Evolutionary conservation across 208 protist species (phyloP).

Genomic region (Leishmania guyanensis): DNA sequence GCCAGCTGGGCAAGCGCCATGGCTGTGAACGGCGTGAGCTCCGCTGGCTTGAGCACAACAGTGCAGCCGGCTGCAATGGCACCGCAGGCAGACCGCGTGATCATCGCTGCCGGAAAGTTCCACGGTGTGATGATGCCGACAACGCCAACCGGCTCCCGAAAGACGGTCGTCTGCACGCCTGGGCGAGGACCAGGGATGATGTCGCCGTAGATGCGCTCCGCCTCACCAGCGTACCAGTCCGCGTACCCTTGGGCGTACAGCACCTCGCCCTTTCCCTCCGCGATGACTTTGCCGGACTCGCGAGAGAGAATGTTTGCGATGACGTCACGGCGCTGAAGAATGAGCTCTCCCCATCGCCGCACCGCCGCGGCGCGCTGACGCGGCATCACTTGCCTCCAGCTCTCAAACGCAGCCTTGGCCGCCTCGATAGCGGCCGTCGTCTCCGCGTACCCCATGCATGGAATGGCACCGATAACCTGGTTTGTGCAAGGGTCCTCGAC

Average conservation of each 20-base stretch:
- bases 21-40: conserved; percentile 79
- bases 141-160: conserved; percentile 85
- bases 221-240: conserved; percentile 91
- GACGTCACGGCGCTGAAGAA: conserved; percentile 45
- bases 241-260: conserved; percentile 63
- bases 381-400: conserved; percentile 68
- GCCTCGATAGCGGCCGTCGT: conserved; percentile 61
- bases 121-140: conserved; percentile 91
- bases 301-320: conserved; percentile 71
- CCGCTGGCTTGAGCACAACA: conserved; percentile 89
- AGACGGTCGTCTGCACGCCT: conserved; percentile 61
- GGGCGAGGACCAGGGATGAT: conserved; percentile 59
- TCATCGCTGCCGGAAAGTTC: conserved; percentile 93
- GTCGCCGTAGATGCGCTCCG: conserved; percentile 81
- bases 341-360: conserved; percentile 64
- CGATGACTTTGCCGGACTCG: conserved; percentile 83
- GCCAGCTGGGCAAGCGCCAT: conserved; percentile 76
- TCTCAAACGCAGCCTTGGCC: conserved; percentile 59
- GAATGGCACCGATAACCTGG: conserved; percentile 55
- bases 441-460: conserved; percentile 53
- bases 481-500: conserved; percentile 87
- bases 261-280: conserved; percentile 75
- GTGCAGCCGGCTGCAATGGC: conserved; percentile 92
- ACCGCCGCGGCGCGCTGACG: conserved; percentile 62
- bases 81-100: conserved; percentile 70